Evolutionary conservation across 768 basidiomycete genomes (phyloP), one percentile per base, ranked within the genome.

Genomic region (Cubamyces sp.): DNA sequence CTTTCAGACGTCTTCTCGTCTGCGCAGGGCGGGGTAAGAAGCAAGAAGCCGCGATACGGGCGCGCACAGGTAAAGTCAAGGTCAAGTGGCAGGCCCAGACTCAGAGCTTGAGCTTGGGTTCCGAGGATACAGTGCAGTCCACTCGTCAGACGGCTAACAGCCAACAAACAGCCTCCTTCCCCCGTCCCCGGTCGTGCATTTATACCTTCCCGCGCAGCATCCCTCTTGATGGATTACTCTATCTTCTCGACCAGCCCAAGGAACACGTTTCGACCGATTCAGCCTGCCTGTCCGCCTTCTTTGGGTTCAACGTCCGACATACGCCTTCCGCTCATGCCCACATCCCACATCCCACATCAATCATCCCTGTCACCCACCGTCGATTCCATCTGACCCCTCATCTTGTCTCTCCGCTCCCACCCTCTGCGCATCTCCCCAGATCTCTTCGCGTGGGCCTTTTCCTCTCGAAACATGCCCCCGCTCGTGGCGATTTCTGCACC

Each of bases 331-430:
- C 61, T 28, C 56, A 12, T 30, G 47, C 45, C 46, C 57, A 45
- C 64, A 71, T 67, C 68, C 68, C 69, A 66, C 68, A 69, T 50
- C 51, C 37, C 67, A 34, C 64, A 71, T 67, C 68, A 69, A 71
- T 68, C 68, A 69, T 50, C 51, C 37, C 67, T 66, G 62, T 69
- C 65, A 66, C 40, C 52, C 39, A 39, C 60, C 62, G 66, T 51
- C 70, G 70, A 71, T 69, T 66, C 52, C 68, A 71, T 71, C 68
- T 70, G 53, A 54, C 57, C 60, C 64, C 53, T 48, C 54, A 52
- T 64, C 57, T 59, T 42, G 30, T 43, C 57, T 61, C 55, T 12
- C 58, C 53, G 51, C 57, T 58, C 64, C 61, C 68, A 57, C 62
- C 61, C 52, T 58, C 59, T 47, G 46, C 40, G 28, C 52, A 57